A percentile compares a stretch with the other conserved stretches of the same genome.
Conservation (phyloP, 2,329 filamentous ascomycete species). For the Pseudocercospora crystallina region DNA sequence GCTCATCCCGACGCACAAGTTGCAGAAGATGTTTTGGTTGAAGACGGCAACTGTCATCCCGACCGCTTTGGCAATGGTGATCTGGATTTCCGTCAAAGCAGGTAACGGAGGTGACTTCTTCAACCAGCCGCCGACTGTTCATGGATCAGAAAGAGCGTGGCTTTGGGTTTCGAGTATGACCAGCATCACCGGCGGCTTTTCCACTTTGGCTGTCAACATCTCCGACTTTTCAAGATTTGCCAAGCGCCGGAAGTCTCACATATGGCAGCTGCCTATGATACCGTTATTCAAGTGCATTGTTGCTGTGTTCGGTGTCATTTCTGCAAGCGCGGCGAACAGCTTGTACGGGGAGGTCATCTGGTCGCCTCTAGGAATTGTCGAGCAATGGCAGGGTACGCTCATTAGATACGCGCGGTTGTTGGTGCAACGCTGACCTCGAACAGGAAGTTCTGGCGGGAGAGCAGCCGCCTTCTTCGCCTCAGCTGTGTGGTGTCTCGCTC, state of each 20-base stretch:
- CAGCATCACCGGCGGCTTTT: slow-evolving; percentile 51
- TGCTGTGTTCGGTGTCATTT: slow-evolving; percentile 56
- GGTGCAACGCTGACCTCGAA: no score
- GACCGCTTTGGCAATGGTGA: slow-evolving; percentile 30
- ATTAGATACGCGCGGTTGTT: no score
- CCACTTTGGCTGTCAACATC: slow-evolving; percentile 50
- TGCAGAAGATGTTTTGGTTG: slow-evolving; percentile 25
- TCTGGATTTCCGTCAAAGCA: slow-evolving; percentile 26
- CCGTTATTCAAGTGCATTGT: slow-evolving; percentile 54
- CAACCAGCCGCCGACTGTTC: slow-evolving; percentile 16
- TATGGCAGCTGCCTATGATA: slow-evolving; percentile 17
- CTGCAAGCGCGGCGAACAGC: slow-evolving; percentile 53
- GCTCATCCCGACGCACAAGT: slow-evolving; percentile 33
- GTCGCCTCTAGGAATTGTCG: slow-evolving; percentile 20
- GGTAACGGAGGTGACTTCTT: slow-evolving; percentile 17
- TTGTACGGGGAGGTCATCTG: slow-evolving; percentile 45
- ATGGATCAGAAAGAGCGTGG: slow-evolving; percentile 29
- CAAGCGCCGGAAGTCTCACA: slow-evolving; percentile 15
- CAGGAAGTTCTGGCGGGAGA: slow-evolving; percentile 14
- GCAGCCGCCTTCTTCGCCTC: slow-evolving; percentile 24
- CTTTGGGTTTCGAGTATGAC: slow-evolving; percentile 46
- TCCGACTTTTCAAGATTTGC: slow-evolving; percentile 19
- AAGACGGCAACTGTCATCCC: slow-evolving; percentile 40
- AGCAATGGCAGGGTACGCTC: slow-evolving; percentile 17
- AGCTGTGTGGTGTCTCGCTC: slow-evolving; percentile 57